Conservation (phyloP, 345 rosid species). For the Jatropha curcas region DNA sequence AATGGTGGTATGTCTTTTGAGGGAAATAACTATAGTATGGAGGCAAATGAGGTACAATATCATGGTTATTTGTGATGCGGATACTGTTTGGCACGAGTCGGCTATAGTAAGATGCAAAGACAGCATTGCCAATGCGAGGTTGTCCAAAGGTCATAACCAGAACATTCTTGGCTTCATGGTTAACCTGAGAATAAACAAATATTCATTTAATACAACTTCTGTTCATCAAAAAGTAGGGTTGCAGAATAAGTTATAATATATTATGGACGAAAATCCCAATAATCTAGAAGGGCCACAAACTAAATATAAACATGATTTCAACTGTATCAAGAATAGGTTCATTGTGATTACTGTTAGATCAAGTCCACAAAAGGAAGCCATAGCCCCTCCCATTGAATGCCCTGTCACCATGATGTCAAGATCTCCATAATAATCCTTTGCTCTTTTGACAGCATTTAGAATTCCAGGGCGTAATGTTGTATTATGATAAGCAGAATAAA, state of each 20-base stretch:
- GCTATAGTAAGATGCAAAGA: constrained; percentile 69
- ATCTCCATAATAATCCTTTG: constrained; percentile 61
- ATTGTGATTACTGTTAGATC: constrained; percentile 61
- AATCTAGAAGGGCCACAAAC: constrained; percentile 11
- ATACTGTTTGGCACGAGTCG: constrained; percentile 68
- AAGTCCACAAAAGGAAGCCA: constrained; percentile 89
- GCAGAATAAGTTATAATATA: neutral
- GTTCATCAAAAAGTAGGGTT: neutral
- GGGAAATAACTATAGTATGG: constrained; percentile 74
- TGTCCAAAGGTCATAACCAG: constrained; percentile 92
- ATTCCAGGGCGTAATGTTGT: constrained; percentile 84
- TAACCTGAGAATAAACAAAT: constrained; percentile 53
- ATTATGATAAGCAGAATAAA: constrained; percentile 87
- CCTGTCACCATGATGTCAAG: constrained; percentile 77
- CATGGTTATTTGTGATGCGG: constrained; percentile 74
- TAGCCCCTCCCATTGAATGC: constrained; percentile 99
- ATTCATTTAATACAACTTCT: neutral
- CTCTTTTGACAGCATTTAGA: constrained; percentile 58
- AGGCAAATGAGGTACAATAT: constrained; percentile 93
- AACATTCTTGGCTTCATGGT: constrained; percentile 56
- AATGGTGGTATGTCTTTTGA: constrained; percentile 92
- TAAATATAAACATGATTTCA: neutral
- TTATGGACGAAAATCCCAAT: neutral
- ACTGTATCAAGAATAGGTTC: neutral
- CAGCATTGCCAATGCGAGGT: constrained; percentile 94